These are phyloP conservation scores for Monoraphidium neglectum DNA, from an alignment of 139 green algal species.

Conservation along the genomic window DNA sequence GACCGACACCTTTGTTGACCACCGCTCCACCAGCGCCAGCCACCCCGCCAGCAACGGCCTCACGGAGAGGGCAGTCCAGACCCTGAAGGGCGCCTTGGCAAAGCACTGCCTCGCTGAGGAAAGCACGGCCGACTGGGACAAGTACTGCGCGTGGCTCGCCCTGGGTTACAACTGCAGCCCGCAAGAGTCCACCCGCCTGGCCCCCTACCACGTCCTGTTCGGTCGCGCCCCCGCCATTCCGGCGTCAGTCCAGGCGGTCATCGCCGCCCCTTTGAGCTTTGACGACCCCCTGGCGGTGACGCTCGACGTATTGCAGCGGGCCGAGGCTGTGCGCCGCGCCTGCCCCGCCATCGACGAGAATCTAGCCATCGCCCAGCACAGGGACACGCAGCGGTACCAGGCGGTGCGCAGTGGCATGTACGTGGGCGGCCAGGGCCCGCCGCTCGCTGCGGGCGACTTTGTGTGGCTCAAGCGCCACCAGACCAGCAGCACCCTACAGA, in stretches of 20 bases:
- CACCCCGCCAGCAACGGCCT: not conserved
- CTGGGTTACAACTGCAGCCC: slow-evolving; percentile 24
- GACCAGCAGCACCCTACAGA: not conserved
- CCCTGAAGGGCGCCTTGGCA: not conserved
- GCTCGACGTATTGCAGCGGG: not conserved
- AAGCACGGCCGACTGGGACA: too few species aligned
- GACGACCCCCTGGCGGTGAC: not conserved
- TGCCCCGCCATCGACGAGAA: slow-evolving; percentile 1
- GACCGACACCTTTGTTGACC: not conserved
- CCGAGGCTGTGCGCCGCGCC: not conserved
- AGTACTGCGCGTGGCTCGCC: slow-evolving; percentile 2
- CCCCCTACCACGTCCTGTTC: slow-evolving; percentile 28
- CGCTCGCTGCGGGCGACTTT: slow-evolving; percentile 21
- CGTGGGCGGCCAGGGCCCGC: not conserved
- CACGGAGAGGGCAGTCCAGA: not conserved
- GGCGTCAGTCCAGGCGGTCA: not conserved
- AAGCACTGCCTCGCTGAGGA: not conserved
- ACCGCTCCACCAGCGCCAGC: not conserved
- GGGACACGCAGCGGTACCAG: slow-evolving; percentile 25
- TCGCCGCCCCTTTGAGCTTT: slow-evolving; percentile 5
- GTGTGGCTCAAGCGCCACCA: slow-evolving; percentile 18
- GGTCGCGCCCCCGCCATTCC: slow-evolving; percentile 5
- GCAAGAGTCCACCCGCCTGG: not conserved
- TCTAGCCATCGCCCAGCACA: slow-evolving; percentile 33
- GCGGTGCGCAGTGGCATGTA: not conserved